Evolutionary conservation across 805 yeast species (phyloP).

Genomic region (Cyberlindnera maritima): DNA sequence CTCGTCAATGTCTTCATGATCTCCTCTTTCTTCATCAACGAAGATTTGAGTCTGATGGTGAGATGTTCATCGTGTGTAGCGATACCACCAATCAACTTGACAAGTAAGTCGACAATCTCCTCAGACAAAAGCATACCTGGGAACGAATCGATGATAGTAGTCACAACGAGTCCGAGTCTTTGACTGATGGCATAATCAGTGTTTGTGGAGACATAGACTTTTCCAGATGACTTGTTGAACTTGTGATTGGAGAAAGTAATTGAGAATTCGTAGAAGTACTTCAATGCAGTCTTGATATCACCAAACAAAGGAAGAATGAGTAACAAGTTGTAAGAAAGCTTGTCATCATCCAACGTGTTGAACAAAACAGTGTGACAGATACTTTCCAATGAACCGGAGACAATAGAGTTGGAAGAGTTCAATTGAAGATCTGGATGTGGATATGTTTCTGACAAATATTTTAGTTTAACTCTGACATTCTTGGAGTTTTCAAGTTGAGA

Average conservation of each 20-base stretch:
- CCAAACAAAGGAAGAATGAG: slow-evolving; percentile 55
- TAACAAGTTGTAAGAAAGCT: slow-evolving; percentile 41
- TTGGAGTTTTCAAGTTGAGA: slow-evolving; percentile 5
- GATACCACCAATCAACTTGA: slow-evolving; percentile 48
- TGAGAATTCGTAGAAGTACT: slow-evolving; percentile 43
- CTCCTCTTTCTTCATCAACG: slow-evolving; percentile 51
- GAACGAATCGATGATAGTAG: slow-evolving; percentile 55
- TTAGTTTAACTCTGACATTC: slow-evolving; percentile 20
- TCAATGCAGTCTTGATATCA: slow-evolving; percentile 42
- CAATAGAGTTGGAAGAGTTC: slow-evolving; percentile 45
- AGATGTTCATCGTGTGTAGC: slow-evolving; percentile 46
- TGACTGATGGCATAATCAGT: slow-evolving; percentile 42
- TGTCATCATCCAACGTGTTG: slow-evolving; percentile 40
- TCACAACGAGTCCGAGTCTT: slow-evolving; percentile 52
- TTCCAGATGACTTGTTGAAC: slow-evolving; percentile 16
- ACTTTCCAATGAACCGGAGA: slow-evolving; percentile 64
- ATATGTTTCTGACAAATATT: slow-evolving; percentile 40
- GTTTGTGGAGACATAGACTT: slow-evolving; percentile 28
- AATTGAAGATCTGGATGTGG: slow-evolving; percentile 63
- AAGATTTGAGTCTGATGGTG: slow-evolving; percentile 49
- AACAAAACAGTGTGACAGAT: slow-evolving; percentile 73
- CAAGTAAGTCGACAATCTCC: slow-evolving; percentile 54
- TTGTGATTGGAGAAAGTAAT: slow-evolving; percentile 9
- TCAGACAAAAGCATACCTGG: slow-evolving; percentile 70
- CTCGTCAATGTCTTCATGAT: slow-evolving; percentile 37